These are phyloP conservation scores for Ceratocystis lukuohia DNA, from an alignment of 2,329 filamentous ascomycete species.

Conservation along the genomic window DNA sequence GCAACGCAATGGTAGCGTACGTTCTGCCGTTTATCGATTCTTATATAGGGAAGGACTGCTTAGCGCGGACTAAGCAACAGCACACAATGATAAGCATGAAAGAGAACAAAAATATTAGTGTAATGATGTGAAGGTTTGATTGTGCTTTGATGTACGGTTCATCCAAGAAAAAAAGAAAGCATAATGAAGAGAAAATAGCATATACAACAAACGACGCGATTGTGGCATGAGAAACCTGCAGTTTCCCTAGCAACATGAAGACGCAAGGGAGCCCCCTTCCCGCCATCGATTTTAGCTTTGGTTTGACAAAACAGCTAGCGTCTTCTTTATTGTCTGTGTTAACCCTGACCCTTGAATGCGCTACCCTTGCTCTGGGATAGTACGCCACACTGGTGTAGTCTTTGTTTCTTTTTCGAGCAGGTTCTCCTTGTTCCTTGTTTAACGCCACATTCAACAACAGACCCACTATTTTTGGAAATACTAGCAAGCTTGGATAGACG, in stretches of 20 bases:
- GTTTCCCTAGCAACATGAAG: conserved; percentile 17
- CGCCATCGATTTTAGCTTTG: conserved; percentile 9
- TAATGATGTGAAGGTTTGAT: not conserved
- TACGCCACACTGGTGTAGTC: not conserved
- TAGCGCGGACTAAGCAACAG: not conserved
- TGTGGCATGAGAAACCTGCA: conserved; percentile 2
- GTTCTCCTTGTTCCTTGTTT: not conserved
- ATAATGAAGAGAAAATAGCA: not conserved
- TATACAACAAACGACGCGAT: not conserved
- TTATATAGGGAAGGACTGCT: not conserved
- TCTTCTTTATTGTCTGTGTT: not conserved
- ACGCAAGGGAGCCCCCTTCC: conserved; percentile 4
- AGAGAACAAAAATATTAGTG: not conserved
- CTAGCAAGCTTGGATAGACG: conserved; percentile 8
- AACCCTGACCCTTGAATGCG: not conserved
- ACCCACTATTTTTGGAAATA: conserved; percentile 6
- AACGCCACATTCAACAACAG: not conserved
- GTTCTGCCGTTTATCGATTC: not conserved
- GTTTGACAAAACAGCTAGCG: conserved; percentile 2
- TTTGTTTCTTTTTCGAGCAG: not conserved
- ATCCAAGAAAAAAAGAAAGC: not conserved
- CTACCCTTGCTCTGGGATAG: not conserved
- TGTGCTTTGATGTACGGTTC: not conserved
- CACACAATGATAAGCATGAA: conserved; percentile 4
- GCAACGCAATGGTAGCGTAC: not conserved